Percentiles rank a stretch among this genome's conserved stretches.
phyloP scores from a whole-genome alignment of 2,329 filamentous ascomycete genomes.

The Cyclaneusma minus region DNA sequence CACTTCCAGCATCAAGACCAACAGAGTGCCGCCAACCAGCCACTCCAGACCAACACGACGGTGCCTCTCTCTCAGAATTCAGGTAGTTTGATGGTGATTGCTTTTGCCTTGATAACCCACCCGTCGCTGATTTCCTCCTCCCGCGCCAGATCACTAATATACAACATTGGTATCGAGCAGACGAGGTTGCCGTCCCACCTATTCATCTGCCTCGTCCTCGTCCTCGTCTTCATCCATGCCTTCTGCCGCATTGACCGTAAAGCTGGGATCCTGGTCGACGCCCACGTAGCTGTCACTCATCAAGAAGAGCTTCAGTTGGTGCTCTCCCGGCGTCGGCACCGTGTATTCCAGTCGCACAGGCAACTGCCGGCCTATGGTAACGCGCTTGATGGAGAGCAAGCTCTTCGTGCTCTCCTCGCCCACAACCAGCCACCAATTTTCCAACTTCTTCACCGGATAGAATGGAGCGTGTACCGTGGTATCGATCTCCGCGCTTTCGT shows the following conservation, averaged over 20 bases:
- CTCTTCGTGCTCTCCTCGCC: conserved; percentile 82
- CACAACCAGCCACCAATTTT: conserved; percentile 98
- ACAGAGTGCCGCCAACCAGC: no score
- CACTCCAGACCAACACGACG: no score
- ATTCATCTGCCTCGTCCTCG: conserved; percentile 59
- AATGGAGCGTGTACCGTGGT: conserved; percentile 86
- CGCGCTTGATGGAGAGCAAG: conserved; percentile 82
- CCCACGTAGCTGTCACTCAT: conserved; percentile 97
- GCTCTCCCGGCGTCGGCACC: conserved; percentile 67
- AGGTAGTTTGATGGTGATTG: no score
- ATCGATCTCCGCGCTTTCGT: conserved; percentile 54
- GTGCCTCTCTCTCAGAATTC: no score
- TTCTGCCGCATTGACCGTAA: conserved; percentile 73
- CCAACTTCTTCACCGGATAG: conserved; percentile 80
- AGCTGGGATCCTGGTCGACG: conserved; percentile 88
- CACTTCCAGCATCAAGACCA: no score
- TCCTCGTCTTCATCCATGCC: conserved; percentile 91
- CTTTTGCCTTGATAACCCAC: no score
- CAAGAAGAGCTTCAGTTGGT: conserved; percentile 79
- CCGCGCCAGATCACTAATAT: no score
- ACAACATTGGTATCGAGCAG: no score
- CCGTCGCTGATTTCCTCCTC: no score
- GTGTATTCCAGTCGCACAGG: conserved; percentile 77
- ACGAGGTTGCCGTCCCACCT: conserved; percentile 12
- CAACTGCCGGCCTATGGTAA: conserved; percentile 68